Percentiles rank a stretch among this genome's conserved stretches.
Conservation (phyloP, 352 stramenopile species). For the Aphanomyces euteiches region DNA sequence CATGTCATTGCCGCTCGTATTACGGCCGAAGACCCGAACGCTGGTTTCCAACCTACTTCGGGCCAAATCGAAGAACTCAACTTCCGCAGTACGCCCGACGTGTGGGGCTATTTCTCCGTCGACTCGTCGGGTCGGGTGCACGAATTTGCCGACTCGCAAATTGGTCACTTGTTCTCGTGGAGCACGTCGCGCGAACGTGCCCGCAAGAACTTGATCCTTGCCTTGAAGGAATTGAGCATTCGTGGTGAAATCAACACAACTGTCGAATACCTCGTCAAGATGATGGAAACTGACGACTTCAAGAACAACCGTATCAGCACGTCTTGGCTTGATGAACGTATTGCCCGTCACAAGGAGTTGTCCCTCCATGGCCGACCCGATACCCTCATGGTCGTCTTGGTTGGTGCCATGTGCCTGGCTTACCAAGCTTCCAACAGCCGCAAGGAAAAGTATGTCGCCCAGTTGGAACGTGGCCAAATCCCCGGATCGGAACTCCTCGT, state of each 20-base stretch:
- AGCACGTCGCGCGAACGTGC: constrained; percentile 94
- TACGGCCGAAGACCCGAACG: constrained; percentile 99
- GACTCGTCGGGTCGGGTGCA: constrained; percentile 98
- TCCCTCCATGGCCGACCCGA: constrained; percentile 76
- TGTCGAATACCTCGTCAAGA: constrained; percentile 98
- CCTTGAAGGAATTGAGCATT: constrained; percentile 99
- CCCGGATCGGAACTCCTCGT: constrained; percentile 85
- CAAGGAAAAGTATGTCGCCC: constrained; percentile 73
- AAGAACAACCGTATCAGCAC: constrained; percentile 98
- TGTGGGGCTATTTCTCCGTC: constrained; percentile 99
- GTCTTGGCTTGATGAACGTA: constrained; percentile 97
- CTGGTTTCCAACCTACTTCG: constrained; percentile 97
- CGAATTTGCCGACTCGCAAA: constrained; percentile 99
- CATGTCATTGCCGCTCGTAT: constrained; percentile 99
- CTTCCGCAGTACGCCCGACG: constrained; percentile 98
- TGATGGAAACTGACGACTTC: constrained; percentile 99
- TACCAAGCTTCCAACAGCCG: constrained; percentile 74
- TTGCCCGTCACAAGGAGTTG: constrained; percentile 91
- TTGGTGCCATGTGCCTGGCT: constrained; percentile 81
- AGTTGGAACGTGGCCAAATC: constrained; percentile 89
- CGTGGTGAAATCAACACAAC: constrained; percentile 99
- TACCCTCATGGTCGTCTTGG: constrained; percentile 82
- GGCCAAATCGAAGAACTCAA: constrained; percentile 99
- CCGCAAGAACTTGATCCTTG: constrained; percentile 97
- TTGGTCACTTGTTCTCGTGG: constrained; percentile 99